Base-by-base conservation (phyloP, 129 eudicot genomes). In the Lactuca saligna region DNA sequence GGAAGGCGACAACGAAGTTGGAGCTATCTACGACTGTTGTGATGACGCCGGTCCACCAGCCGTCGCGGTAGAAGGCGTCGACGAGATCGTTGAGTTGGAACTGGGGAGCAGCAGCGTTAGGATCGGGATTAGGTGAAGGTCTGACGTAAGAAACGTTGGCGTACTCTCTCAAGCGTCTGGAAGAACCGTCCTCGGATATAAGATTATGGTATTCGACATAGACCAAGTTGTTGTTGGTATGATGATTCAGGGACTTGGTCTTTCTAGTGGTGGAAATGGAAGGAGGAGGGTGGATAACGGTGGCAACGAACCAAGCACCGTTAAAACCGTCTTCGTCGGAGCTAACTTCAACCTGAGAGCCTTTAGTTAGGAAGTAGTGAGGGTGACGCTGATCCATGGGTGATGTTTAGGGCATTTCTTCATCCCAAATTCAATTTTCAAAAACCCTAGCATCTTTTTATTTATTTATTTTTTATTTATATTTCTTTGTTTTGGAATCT, bases 41-140 rank as follows among this genome's bases (percentile, higher is more conserved):
- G 33, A 89, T 78, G 34, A 82, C 87, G 3, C 99, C 97, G 8
- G 85, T 83, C 93, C 97, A 93, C 95, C 99, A 93, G 2, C 95
- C 97, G 65, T 86, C 95, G 7, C 61, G 59, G 72, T 74, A 81
- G 59, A 67, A 86, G 14, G 90, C 97, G 48, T 93, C 98, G 11
- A 89, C 95, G 67, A 78, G 73, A 72, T 87, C 97, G 79, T 70
- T 32, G 38, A 76, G 35, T 37, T 87, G 72, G n/a, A 89, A 89
- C 31, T 51, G 33, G 58, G 61, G 31, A 5, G 46, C 7, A 8
- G 54, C 65, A 12, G 20, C 33, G 46, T n/a, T 48, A 5, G 61
- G 31, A 2, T 63, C 80, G 7, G 66, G 17, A 4, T 84, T 79
- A 4, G 91, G 95, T 5, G 70, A n/a, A 7, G 98, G 98, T 37